These are phyloP conservation scores for Tylopilus balloui DNA, from an alignment of 768 basidiomycete species.

Conservation along the genomic window DNA sequence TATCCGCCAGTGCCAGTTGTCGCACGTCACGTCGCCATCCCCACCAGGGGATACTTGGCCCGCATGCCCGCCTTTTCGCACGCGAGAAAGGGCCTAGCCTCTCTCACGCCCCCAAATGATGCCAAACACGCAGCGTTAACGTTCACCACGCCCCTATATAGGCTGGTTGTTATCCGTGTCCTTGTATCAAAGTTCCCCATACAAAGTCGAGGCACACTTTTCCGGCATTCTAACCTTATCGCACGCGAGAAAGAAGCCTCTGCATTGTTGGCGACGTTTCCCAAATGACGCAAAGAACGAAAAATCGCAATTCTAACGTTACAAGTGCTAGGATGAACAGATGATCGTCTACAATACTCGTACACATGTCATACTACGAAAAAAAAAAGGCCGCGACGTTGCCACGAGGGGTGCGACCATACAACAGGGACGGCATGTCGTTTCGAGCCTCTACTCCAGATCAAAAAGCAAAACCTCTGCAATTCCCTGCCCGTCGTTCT, in stretches of 20 bases:
- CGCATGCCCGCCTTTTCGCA: background rate
- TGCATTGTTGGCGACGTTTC: background rate
- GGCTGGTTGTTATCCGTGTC: no score
- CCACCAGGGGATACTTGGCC: background rate
- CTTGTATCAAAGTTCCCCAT: no score
- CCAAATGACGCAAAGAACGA: background rate
- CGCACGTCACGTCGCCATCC: background rate
- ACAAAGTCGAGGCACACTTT: background rate
- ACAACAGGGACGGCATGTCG: background rate
- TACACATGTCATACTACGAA: constrained; percentile 1
- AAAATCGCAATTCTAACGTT: constrained; percentile 1
- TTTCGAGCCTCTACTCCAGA: constrained; percentile 41
- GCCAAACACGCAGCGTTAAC: no score
- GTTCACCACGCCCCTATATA: no score
- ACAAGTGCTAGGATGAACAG: constrained; percentile 3
- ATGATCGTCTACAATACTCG: constrained; percentile 4
- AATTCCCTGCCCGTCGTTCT: constrained; percentile 60
- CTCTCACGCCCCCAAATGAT: no score
- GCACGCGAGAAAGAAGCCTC: background rate
- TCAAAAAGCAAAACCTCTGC: constrained; percentile 84
- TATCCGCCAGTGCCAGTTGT: no score
- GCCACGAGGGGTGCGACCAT: background rate
- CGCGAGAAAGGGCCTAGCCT: background rate
- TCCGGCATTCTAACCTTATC: background rate
- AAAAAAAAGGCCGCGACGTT: background rate